Base-by-base conservation (phyloP, 2,329 filamentous ascomycete genomes). In the Phyllosticta citriasiana region DNA sequence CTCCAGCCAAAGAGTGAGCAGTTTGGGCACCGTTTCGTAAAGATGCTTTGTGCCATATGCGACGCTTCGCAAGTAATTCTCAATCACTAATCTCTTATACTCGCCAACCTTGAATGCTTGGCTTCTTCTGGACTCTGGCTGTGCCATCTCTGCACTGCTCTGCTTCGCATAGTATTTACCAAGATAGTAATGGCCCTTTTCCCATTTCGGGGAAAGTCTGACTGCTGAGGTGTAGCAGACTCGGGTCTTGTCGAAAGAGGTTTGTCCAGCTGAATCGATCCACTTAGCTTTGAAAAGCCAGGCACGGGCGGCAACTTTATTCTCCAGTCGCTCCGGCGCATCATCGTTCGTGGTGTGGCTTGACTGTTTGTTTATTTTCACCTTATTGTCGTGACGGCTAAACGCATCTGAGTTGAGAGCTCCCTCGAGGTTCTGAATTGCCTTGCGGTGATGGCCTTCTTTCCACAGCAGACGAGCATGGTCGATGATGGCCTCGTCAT, bases 81-180 rank as follows among this genome's bases (percentile, higher is more conserved):
- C 91, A 65, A 97, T 89, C 40, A 99, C 89, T 16, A 97, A 81
- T 69, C 92, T 91, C 2, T 91, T 86, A 22, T 87, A 84, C 71
- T 97, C 92, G 50, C 94, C 95, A 10, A 84, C 89, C 60, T 94
- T 76, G 67, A 69, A 77, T 12, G 72, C 64, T 26, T 73, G 67
- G 30, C 71, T 74, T 62, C 96, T 91, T 65, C 92, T 91, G 27
- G 87, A 84, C 19, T 84, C 79, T 47, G 88, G 86, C 58, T 96
- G 83, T 1, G 82, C 79, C 73, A 91, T 92, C 72, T 97, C 91
- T 0, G 91, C 89, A 68, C 97, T 93, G 2, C 97, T 79, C 3
- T 97, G 83, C 73, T 97, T 99, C 72, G 96, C 95, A 80, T 99
- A 99, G 74, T 97, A 91, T 55, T 93, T 91, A 4, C 94, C 94